Conservation (phyloP, 2,329 filamentous ascomycete species). For the Claviceps cyperi region DNA sequence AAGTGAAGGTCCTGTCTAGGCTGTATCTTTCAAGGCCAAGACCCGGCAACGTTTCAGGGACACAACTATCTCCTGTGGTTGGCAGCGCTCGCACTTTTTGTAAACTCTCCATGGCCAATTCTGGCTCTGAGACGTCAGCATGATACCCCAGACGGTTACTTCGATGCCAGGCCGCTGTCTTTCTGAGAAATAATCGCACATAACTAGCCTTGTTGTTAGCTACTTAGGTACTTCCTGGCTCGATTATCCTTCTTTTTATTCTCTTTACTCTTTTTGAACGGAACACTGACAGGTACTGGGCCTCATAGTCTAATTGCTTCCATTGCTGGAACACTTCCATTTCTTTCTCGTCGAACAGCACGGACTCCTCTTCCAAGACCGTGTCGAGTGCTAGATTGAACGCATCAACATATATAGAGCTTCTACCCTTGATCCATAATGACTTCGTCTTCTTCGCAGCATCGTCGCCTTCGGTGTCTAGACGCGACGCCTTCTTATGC, state of each 20-base stretch:
- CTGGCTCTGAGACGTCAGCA: slow-evolving; percentile 64
- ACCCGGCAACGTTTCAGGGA: slow-evolving; percentile 12
- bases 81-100: slow-evolving; percentile 46
- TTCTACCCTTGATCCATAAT: slow-evolving; percentile 58
- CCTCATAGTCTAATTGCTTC: slow-evolving; percentile 61
- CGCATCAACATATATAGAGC: slow-evolving; percentile 91
- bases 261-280: not conserved
- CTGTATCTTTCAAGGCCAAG: slow-evolving; percentile 26
- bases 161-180: slow-evolving; percentile 84
- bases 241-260: not conserved
- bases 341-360: slow-evolving; percentile 75
- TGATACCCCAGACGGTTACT: slow-evolving; percentile 65
- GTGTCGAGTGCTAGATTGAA: slow-evolving; percentile 88
- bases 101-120: slow-evolving; percentile 48
- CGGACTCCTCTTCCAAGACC: slow-evolving; percentile 74
- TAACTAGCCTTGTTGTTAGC: slow-evolving; percentile 39
- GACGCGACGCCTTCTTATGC: slow-evolving; percentile 42
- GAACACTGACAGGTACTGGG: slow-evolving; percentile 66
- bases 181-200: slow-evolving; percentile 82
- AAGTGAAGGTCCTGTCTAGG: slow-evolving; percentile 49
- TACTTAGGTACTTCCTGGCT: not conserved
- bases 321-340: slow-evolving; percentile 63
- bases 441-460: slow-evolving; percentile 25
- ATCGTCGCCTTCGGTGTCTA: slow-evolving; percentile 19
- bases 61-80: slow-evolving; percentile 2